Percentiles rank a stretch among this genome's conserved stretches.
Conservation (phyloP, 176 grass and related monocot genomes). For the Neostapfia colusana region DNA sequence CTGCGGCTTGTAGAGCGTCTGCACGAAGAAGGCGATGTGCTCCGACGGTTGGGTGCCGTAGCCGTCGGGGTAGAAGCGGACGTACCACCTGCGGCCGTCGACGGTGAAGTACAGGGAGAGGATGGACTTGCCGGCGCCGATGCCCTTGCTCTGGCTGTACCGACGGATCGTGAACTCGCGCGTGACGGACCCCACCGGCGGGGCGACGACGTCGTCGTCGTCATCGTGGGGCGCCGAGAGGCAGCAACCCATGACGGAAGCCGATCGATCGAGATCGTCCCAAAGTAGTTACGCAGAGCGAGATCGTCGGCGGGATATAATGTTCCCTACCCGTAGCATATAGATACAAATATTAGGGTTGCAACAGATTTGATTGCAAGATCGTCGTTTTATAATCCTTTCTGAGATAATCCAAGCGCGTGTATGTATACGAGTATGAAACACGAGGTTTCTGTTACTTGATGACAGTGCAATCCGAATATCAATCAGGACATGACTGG, state of each 20-base stretch:
- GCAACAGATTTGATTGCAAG: too few species aligned
- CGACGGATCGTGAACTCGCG: slow-evolving; percentile 40
- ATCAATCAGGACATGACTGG: too few species aligned
- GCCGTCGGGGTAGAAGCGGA: slow-evolving; percentile 51
- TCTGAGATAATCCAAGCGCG: too few species aligned
- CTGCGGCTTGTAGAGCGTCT: slow-evolving; percentile 26
- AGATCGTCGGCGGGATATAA: not conserved
- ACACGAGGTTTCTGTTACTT: too few species aligned
- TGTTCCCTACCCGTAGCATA: too few species aligned
- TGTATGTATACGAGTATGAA: too few species aligned
- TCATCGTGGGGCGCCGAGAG: not conserved
- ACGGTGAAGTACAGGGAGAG: slow-evolving; percentile 40
- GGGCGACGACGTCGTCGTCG: not conserved
- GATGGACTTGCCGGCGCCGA: slow-evolving; percentile 35
- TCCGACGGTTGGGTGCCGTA: not conserved
- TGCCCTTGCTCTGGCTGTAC: slow-evolving; percentile 43
- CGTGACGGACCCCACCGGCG: not conserved
- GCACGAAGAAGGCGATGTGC: slow-evolving; percentile 25
- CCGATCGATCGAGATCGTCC: not conserved
- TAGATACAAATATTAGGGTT: too few species aligned
- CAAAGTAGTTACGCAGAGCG: not conserved
- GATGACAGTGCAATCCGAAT: too few species aligned
- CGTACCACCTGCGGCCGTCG: slow-evolving; percentile 35
- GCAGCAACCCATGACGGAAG: slow-evolving; percentile 3
- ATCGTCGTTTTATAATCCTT: too few species aligned